Evolutionary conservation across 2,329 filamentous ascomycete species (phyloP), one percentile per base, ranked within the genome.

Genomic region (Arthrinium phaeospermum): DNA sequence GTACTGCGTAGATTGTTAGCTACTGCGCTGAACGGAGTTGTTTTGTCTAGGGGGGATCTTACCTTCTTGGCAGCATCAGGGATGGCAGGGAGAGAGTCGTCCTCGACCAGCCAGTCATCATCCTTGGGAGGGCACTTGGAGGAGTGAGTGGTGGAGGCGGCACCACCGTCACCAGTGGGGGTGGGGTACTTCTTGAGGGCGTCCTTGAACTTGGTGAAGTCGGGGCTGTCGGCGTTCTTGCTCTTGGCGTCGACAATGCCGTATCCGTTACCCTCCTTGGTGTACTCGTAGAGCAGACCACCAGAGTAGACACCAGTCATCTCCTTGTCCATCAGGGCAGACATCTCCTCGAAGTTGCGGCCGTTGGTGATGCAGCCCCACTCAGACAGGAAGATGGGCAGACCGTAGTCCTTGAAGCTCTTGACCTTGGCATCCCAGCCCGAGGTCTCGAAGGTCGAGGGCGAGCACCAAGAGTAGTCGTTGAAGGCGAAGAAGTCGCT

Each of bases 201-300:
- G 14, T 79, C 80, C 77, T 86, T 83, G 78, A 89, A 86, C 74
- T 83, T 83, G 67, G 83, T 81, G 83, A 92, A 97, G 79, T 96
- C 93, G 53, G 82, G 74, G 46, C 87, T 83, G 75, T 92, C 88
- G 45, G 82, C 84, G 72, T 88, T 83, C 41, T 82, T 83, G 80
- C 82, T 78, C 75, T 87, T 88, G 67, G 82, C 79, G 72, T 89
- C 84, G 80, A 95, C 94, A 73, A 97, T 91, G 75, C 95, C 96
- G 83, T 91, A 98, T 67, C 91, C 87, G 85, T 91, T 94, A 74
- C 88, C 87, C 83, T 97, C 94, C 79, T 93, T 85, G 13, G 93
- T 92, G 87, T 98, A 99, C 84, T 98, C 95, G 85, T 98, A 99
- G 82, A 98, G 93, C 51, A 99, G 90, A 82, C 96, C 96, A 79